Base-by-base conservation (phyloP, 2,329 filamentous ascomycete species). In the Metarhizium sp. region DNA sequence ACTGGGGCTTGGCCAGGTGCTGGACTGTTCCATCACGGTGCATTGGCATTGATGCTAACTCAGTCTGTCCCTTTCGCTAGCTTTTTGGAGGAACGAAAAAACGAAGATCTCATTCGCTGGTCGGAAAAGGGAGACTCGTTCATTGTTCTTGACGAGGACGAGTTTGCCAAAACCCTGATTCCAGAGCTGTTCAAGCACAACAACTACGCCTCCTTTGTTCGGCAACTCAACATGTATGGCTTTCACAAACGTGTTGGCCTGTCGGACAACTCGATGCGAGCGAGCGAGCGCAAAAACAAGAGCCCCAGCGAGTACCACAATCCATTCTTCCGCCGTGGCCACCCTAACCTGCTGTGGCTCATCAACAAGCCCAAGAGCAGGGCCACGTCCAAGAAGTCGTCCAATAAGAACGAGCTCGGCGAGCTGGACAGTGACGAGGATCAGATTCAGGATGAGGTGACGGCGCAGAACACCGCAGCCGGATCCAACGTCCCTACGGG, bases 111-210 rank as follows among this genome's bases (percentile, higher is more conserved):
- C 51, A 99, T 99, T 67, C 85, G 92, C 63, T 99, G 94, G 94
- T 96, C 94, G 0, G 90, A 95, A 64, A 90, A 92, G 66, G 94
- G 94, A 34, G 91, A 95, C 66, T 96, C 92, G 0, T 99, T 99
- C 72, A 88, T 97, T 55, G 92, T 99, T 3, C 75, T 97, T 8
- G 92, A 99, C 66, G 94, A 99, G 72, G 94, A 99, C 66, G 92
- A 96, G 73, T 99, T 99, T 67, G 96, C 94, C 20, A 97, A 96
- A 73, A 90, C 89, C 42, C 87, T 99, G 63, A 88, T 99, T 29
- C 94, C 94, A 1, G 95, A 97, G 71, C 85, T 97, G 59, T 99
- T 99, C 80, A 99, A 99, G 72, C 94, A 99, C 75, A 96, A 92
- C 79, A 96, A 96, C 70, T 96, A 96, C 71, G 92, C 92, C 50